Conservation (phyloP, 306 rosid species). For the Myrica gale region DNA sequence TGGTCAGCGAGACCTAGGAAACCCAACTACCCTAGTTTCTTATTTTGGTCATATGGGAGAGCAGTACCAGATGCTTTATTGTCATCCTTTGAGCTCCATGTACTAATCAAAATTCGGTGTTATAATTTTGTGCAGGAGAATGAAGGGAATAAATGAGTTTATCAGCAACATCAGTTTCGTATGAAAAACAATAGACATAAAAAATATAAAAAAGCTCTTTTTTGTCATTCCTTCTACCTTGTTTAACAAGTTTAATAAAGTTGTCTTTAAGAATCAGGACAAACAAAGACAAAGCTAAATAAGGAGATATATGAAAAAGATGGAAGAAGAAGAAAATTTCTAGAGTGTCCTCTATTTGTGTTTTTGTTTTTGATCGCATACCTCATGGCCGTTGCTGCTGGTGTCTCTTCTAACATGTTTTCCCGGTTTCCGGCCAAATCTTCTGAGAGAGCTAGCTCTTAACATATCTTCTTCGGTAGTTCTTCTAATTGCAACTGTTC, state of each 20-base stretch:
- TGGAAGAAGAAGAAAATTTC: not conserved
- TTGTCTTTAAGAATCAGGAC: slow-evolving; percentile 9
- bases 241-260: slow-evolving; percentile 3
- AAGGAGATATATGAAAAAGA: not conserved
- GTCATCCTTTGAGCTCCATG: not conserved
- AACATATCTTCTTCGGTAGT: slow-evolving; percentile 69
- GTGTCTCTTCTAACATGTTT: slow-evolving; percentile 77
- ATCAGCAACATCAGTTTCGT: slow-evolving; percentile 17
- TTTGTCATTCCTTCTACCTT: slow-evolving; percentile 17
- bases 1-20: slow-evolving; percentile 16
- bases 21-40: slow-evolving; percentile 13
- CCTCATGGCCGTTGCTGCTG: slow-evolving; percentile 94
- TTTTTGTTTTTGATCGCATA: slow-evolving; percentile 24
- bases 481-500: slow-evolving; percentile 93
- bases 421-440: slow-evolving; percentile 73
- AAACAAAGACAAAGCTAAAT: not conserved
- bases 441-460: slow-evolving; percentile 69
- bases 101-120: not conserved
- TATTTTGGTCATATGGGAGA: not conserved
- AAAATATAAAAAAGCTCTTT: slow-evolving; percentile 11
- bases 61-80: not conserved
- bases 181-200: slow-evolving; percentile 9
- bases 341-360: slow-evolving; percentile 12
- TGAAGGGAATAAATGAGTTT: not conserved
- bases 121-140: not conserved